Evolutionary conservation across 1,139 yeast genomes (phyloP).

Genomic region (Eremothecium sinecaudum): DNA sequence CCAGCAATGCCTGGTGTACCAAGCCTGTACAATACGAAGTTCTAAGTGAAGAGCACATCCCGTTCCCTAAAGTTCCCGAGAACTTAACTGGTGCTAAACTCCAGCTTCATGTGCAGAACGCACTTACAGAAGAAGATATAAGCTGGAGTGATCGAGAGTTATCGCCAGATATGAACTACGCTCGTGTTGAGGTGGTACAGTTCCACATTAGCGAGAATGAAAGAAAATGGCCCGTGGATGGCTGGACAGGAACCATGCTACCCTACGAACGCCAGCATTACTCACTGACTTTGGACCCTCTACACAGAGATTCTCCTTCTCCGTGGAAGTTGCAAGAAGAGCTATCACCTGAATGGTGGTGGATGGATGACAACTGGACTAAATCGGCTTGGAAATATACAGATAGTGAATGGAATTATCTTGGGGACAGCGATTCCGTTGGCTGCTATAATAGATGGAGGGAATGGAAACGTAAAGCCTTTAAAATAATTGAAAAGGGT

Average conservation of each 20-base stretch:
- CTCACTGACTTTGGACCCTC: slow-evolving; percentile 10
- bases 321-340: slow-evolving; percentile 20
- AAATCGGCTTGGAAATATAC: slow-evolving; percentile 21
- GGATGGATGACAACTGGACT: slow-evolving; percentile 28
- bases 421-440: slow-evolving; percentile 22
- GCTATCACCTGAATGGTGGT: slow-evolving; percentile 19
- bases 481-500: no score
- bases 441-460: slow-evolving; percentile 25
- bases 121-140: slow-evolving; percentile 9
- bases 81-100: slow-evolving; percentile 9
- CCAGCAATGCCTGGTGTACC: no score
- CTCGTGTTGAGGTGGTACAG: slow-evolving; percentile 13
- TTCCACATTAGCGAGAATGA: slow-evolving; percentile 22
- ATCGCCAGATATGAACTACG: slow-evolving; percentile 11
- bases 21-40: slow-evolving; percentile 1
- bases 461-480: slow-evolving; percentile 21
- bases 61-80: slow-evolving; percentile 13
- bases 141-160: slow-evolving; percentile 6
- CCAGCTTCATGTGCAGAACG: slow-evolving; percentile 12
- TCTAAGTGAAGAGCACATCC: slow-evolving; percentile 8
- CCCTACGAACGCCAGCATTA: slow-evolving; percentile 21
- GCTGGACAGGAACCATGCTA: slow-evolving; percentile 21
- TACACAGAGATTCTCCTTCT: slow-evolving; percentile 7
- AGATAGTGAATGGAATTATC: slow-evolving; percentile 22
- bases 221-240: slow-evolving; percentile 24